Evolutionary conservation across 2,329 filamentous ascomycete species (phyloP), one percentile per base, ranked within the genome.

Genomic region (Xylariaceae sp.): DNA sequence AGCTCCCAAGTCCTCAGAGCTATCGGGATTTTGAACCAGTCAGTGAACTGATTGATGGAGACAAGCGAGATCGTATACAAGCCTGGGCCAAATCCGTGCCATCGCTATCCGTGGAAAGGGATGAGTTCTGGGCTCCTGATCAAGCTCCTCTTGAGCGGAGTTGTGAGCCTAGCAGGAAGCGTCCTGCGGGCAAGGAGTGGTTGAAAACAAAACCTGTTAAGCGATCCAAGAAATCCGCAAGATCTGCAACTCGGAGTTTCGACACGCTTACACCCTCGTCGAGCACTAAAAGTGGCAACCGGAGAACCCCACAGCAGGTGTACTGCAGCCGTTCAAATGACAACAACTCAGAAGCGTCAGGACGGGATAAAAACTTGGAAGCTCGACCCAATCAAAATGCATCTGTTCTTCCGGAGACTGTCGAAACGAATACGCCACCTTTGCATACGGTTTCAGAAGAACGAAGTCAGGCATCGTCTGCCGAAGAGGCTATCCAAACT

Each of bases 1-100:
- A 71, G 44, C 55, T 73, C 9, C 69, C 69, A 4, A 64, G 61
- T 34, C 58, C 61, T 9, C 49, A 56, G 41, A 61, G 57, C 45
- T 48, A 58, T 39, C 44, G 50, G 35, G 51, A 59, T 28, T 33
- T 54, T 19, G 41, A 55, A 36, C 37, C 53, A 9, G 28, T 32
- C 17, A 26, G 37, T 17, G 39, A 35, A 17, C 29, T 45, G 37
- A 37, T 51, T 8, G 49, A 48, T 24, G 40, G 33, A 8, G 48
- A 56, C 11, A 51, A 48, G 37, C 48, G 24, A 17, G 45, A 34
- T 43, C 52, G 42, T 16, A 61, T 61, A 50, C 40, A 49, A 35
- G 47, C 50, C 32, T 61, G 59, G 59, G 53, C 55, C 1, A 47
- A 47, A 6, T 39, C 46, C 18, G 44, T 61, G 7, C 41, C 44